Evolutionary conservation across 2,329 filamentous ascomycete genomes (phyloP).

Genomic region (Phaeoacremonium minimum): DNA sequence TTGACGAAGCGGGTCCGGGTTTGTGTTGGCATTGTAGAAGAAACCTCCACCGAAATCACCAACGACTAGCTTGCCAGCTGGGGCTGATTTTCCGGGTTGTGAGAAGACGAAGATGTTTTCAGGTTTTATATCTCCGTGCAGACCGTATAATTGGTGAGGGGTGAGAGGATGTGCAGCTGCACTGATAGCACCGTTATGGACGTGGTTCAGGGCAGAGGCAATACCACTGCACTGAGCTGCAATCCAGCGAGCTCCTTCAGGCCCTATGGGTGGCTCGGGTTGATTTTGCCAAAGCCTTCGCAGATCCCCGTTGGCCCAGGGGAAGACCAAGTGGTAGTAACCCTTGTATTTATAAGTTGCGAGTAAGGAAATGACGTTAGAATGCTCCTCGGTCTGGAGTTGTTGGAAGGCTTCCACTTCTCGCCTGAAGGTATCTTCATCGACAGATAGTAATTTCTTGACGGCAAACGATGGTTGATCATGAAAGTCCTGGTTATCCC

Average conservation of each 20-base stretch:
- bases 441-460: slow-evolving; percentile 10
- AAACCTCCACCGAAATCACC: slow-evolving; percentile 12
- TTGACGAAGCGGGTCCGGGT: slow-evolving; percentile 9
- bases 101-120: slow-evolving; percentile 12
- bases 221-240: slow-evolving; percentile 10
- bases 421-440: slow-evolving; percentile 9
- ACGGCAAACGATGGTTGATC: slow-evolving; percentile 10
- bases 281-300: slow-evolving; percentile 10
- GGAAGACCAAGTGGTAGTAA: slow-evolving; percentile 11
- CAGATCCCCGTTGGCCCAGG: slow-evolving; percentile 11
- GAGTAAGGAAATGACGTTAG: slow-evolving; percentile 10
- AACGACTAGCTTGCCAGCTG: slow-evolving; percentile 4
- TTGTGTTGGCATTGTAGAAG: slow-evolving; percentile 9
- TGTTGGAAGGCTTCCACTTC: slow-evolving; percentile 11
- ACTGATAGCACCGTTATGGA: slow-evolving; percentile 9
- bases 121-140: slow-evolving; percentile 12
- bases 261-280: slow-evolving; percentile 8
- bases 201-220: slow-evolving; percentile 9
- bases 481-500: slow-evolving; percentile 1
- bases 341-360: slow-evolving; percentile 11
- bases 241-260: slow-evolving; percentile 10
- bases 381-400: slow-evolving; percentile 9
- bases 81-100: not conserved
- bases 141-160: slow-evolving; percentile 2
- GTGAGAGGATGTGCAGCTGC: not conserved